Evolutionary conservation across 768 basidiomycete genomes (phyloP).

Genomic region (Leccinum subtestaceum): DNA sequence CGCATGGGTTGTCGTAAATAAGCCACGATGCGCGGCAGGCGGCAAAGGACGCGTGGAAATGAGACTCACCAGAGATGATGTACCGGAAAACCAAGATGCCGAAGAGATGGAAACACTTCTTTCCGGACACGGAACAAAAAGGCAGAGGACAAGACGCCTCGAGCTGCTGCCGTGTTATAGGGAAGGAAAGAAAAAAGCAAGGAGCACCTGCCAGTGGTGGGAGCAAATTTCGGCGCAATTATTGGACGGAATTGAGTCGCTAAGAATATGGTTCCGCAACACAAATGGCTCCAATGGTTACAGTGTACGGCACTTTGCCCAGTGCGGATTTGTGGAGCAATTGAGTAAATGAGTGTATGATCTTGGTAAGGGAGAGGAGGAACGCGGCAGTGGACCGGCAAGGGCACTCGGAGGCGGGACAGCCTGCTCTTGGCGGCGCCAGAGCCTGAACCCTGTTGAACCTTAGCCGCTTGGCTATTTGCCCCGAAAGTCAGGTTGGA

Average conservation of each 20-base stretch:
- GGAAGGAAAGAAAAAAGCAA: conserved; percentile 31
- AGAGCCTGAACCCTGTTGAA: conserved; percentile 31
- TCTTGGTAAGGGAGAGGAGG: conserved; percentile 19
- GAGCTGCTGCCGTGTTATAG: conserved; percentile 24
- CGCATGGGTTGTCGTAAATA: conserved; percentile 30
- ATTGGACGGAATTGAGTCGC: conserved; percentile 37
- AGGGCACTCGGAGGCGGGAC: conserved; percentile 21
- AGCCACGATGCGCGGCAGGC: conserved; percentile 30
- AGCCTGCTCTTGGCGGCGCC: conserved; percentile 27
- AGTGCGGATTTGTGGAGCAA: conserved; percentile 17
- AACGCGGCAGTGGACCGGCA: conserved; percentile 5
- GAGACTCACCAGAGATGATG: conserved; percentile 33
- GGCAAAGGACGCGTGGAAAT: conserved; percentile 31
- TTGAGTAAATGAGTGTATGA: conserved; percentile 28
- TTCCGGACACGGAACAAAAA: conserved; percentile 20
- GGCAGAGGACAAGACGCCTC: conserved; percentile 24
- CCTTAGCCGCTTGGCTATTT: conserved; percentile 29
- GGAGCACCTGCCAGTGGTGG: conserved; percentile 18
- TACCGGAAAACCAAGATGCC: conserved; percentile 28
- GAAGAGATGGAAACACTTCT: conserved; percentile 15
- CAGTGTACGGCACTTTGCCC: conserved; percentile 29
- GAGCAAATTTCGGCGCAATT: conserved; percentile 35
- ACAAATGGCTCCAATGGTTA: conserved; percentile 31
- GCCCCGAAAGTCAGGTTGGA: conserved; percentile 31
- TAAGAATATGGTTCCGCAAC: conserved; percentile 37